Evolutionary conservation across 345 rosid species (phyloP), one percentile per base, ranked within the genome.

Genomic region (Noccaea caerulescens): DNA sequence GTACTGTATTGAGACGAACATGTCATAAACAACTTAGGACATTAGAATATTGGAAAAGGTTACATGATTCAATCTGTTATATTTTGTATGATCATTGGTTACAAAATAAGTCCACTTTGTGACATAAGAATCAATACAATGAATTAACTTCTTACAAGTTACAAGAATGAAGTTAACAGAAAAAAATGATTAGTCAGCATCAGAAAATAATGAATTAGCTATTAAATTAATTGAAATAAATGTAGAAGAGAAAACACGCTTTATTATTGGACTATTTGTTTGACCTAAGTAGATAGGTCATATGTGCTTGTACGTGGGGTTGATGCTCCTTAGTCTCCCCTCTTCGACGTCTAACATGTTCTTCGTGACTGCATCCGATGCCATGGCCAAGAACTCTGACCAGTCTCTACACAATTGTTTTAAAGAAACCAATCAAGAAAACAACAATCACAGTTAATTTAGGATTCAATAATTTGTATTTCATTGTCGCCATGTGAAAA

Each of bases 291-390:
- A 43, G 20, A 3, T 25, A 60, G 50, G 57, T 52, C 23, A 3
- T 25, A 60, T 58, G 57, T 52, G 68, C 63, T 58, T 74, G 73
- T 74, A 52, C 72, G 73, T 59, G n/a, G 78, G 73, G 47, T 67
- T 67, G 38, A 34, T 74, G 53, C 58, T 69, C 38, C 12, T 63
- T 18, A 66, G 36, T 67, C 54, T 63, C 49, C 61, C 83, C 12
- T 71, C 86, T 5, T 87, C 94, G 43, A 78, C 79, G 68, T 86
- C 94, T 8, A 85, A 61, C 79, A 90, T 66, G 73, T 86, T 91
- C 77, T 80, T 60, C 8, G 80, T 33, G 10, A 93, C 83, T 7
- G 96, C 98, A 51, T 86, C 88, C 8, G 94, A 80, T 1, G 98
- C 86, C 38, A 36, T 77, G 11, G 46, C 73, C 69, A 93, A 72